Conservation (phyloP, 2,329 filamentous ascomycete genomes). For the Neurospora crassa region DNA sequence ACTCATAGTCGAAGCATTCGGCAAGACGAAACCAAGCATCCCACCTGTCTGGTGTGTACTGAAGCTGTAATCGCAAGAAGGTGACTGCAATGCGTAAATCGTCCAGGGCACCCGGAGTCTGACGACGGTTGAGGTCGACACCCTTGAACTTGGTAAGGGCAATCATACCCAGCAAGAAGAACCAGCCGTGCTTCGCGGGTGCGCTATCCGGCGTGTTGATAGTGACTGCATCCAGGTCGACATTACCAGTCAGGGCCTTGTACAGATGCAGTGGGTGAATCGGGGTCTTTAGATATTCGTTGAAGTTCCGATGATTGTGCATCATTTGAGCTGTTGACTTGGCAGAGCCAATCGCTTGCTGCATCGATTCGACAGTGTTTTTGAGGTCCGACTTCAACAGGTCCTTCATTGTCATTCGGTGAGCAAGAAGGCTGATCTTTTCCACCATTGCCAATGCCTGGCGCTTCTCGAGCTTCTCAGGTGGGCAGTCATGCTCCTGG, state of each 20-base stretch:
- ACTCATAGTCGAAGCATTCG: constrained; percentile 77
- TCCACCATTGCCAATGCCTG: constrained; percentile 77
- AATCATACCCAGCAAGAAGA: constrained; percentile 82
- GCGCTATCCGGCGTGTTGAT: constrained; percentile 60
- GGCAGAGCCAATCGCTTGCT: constrained; percentile 70
- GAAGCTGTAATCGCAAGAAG: constrained; percentile 72
- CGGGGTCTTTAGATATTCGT: constrained; percentile 69
- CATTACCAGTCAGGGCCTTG: constrained; percentile 68
- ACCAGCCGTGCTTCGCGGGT: constrained; percentile 79
- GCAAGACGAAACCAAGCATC: constrained; percentile 85
- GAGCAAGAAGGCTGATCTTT: constrained; percentile 71
- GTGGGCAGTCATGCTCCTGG: constrained; percentile 69
- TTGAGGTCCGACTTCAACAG: constrained; percentile 86
- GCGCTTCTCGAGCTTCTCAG: constrained; percentile 68
- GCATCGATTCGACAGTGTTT: constrained; percentile 83
- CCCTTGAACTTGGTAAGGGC: constrained; percentile 74
- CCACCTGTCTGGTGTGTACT: constrained; percentile 75
- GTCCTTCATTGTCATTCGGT: constrained; percentile 81
- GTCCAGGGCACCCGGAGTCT: constrained; percentile 70
- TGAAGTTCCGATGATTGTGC: constrained; percentile 80
- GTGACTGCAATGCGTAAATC: constrained; percentile 74
- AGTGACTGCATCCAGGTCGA: constrained; percentile 61
- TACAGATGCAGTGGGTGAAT: constrained; percentile 76
- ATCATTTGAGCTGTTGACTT: constrained; percentile 72
- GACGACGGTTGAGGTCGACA: constrained; percentile 60